A percentile compares a stretch with the other conserved stretches of the same genome.
Evolutionary conservation across 768 basidiomycete genomes (phyloP).

Genomic region (Cyclocybe cylindracea): DNA sequence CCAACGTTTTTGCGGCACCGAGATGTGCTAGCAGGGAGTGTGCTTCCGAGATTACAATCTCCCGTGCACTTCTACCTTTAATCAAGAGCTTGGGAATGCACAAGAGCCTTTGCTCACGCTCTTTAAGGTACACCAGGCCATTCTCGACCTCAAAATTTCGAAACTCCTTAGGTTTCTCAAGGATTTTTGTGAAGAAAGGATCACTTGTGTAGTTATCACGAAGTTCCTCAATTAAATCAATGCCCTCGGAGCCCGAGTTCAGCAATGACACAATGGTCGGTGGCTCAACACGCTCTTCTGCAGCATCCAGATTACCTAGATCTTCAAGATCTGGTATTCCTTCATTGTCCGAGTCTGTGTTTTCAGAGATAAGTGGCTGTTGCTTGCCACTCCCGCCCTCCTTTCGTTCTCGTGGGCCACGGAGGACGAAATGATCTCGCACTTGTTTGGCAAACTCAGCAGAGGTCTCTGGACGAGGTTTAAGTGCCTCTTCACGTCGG

Average conservation of each 20-base stretch:
- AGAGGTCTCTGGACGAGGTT: conserved; percentile 15
- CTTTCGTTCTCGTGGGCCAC: conserved; percentile 21
- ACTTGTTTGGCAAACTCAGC: conserved; percentile 21
- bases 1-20: conserved; percentile 31
- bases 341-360: background rate
- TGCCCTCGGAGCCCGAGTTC: conserved; percentile 1
- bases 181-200: conserved; percentile 17
- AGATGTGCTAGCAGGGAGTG: conserved; percentile 42
- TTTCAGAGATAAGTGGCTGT: background rate
- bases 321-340: no score
- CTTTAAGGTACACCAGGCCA: conserved; percentile 17
- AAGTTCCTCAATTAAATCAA: conserved; percentile 5
- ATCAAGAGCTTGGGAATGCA: conserved; percentile 25
- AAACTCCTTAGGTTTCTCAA: conserved; percentile 15
- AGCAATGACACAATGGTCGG: background rate
- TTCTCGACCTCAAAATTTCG: conserved; percentile 18
- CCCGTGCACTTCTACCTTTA: conserved; percentile 18
- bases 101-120: conserved; percentile 7
- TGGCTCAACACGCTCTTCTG: no score
- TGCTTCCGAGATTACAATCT: conserved; percentile 34
- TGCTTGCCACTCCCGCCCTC: conserved; percentile 18
- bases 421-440: conserved; percentile 25
- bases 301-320: no score
- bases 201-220: conserved; percentile 12
- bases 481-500: background rate